These are phyloP conservation scores for Polygonum aviculare DNA, from an alignment of 148 eudicot species.

Conservation along the genomic window DNA sequence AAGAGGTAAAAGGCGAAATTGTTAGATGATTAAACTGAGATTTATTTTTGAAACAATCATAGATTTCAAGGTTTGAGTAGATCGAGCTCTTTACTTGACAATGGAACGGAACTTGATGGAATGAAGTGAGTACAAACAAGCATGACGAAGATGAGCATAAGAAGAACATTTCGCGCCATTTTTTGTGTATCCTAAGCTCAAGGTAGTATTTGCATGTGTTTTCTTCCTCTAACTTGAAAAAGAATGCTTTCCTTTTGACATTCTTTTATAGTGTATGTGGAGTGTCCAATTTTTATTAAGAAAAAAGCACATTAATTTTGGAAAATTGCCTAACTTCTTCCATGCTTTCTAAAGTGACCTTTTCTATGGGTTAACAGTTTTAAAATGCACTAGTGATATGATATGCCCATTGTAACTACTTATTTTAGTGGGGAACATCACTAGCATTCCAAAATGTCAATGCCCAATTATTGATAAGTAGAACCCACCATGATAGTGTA, in stretches of 20 bases:
- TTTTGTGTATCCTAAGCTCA: not conserved
- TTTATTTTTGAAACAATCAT: not conserved
- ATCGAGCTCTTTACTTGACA: conserved; percentile 33
- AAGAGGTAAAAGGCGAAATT: not conserved
- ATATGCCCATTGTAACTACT: not conserved
- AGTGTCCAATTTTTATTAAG: no score
- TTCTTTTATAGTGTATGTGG: not conserved
- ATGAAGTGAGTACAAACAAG: conserved; percentile 27
- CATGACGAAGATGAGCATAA: conserved; percentile 18
- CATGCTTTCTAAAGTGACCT: not conserved
- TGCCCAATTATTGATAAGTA: conserved; percentile 10
- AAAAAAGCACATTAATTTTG: not conserved
- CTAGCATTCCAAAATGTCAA: conserved; percentile 13
- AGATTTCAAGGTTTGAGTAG: not conserved
- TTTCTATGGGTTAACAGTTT: not conserved
- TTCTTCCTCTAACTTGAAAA: not conserved
- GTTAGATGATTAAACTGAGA: no score
- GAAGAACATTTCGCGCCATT: conserved; percentile 24
- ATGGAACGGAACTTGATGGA: conserved; percentile 25
- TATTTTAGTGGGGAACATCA: conserved; percentile 22
- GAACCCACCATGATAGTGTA: conserved; percentile 22
- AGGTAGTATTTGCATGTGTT: not conserved
- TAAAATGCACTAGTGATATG: not conserved
- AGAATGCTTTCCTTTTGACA: not conserved
- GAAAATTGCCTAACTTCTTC: not conserved